Base-by-base conservation (phyloP, 2,329 filamentous ascomycete genomes). In the Pyrenochaeta sp. region DNA sequence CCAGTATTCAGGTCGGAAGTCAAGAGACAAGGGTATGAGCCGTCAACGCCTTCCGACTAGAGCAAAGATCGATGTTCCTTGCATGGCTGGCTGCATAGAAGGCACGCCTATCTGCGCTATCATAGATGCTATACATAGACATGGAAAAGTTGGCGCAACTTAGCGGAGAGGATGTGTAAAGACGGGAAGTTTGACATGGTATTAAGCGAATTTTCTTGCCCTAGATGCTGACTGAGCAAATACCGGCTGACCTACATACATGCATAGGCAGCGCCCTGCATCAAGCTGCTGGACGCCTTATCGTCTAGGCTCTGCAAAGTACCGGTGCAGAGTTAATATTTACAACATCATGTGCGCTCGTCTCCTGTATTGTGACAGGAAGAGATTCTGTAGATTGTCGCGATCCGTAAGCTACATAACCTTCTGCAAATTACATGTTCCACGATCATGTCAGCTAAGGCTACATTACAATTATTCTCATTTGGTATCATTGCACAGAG, bases 1-100 rank as follows among this genome's bases (percentile, higher is more conserved):
- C n/a, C 19, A 19, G 19, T 3, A 43, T 27, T 8, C 10, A 22
- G 22, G 7, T n/a, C 25, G 15, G 15, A 22, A 30, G 44, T 46
- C 44, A 46, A n/a, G 9, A 32, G n/a, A 12, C 9, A 43, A 13
- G 40, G 40, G 5, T 25, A 42, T 30, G 34, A 39, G 4, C 30
- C 24, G 34, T 12, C 36, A 32, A 28, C 15, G 24, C 22, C 25
- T 30, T 27, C 48, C 36, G n/a, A n/a, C 10, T 19, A n/a, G 8
- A 22, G 48, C 3, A 28, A 24, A 34, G 39, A 48, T 56, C 34
- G 50, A 40, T 28, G 24, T 28, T 13, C 50, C 53, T 30, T 52
- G 54, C 27, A 42, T 19, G 32, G 44, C 49, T 46, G 44, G 58
- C 19, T 52, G 19, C 27, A 50, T 55, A 22, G 36, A 15, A 19